A percentile compares a stretch with the other conserved stretches of the same genome.
These are phyloP conservation scores for Artemisia argyi DNA, from an alignment of 129 eudicot species.

Conservation along the genomic window DNA sequence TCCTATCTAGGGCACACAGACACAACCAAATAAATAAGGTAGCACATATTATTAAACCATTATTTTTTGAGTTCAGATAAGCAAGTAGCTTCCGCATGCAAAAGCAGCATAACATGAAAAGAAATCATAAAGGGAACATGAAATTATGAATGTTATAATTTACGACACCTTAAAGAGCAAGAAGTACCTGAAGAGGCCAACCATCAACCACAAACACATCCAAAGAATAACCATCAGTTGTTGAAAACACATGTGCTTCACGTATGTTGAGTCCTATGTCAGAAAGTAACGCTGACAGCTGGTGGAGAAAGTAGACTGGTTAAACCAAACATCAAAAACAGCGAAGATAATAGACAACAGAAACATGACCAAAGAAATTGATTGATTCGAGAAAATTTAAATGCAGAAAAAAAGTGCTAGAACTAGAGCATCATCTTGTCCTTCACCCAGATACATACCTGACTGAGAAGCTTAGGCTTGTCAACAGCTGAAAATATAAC, in stretches of 20 bases:
- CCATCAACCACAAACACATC: conserved; percentile 98
- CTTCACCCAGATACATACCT: conserved; percentile 64
- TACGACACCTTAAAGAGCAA: conserved; percentile 15
- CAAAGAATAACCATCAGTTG: conserved; percentile 93
- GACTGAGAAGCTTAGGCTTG: conserved; percentile 95
- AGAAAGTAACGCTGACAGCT: conserved; percentile 95
- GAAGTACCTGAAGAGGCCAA: conserved; percentile 73
- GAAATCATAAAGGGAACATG: conserved; percentile 1
- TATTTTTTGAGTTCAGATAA: not conserved
- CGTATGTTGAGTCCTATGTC: conserved; percentile 93
- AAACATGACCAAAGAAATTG: not conserved
- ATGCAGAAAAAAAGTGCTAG: not conserved
- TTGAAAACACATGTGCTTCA: conserved; percentile 96
- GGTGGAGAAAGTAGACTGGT: not conserved
- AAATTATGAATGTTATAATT: not conserved
- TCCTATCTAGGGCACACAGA: not conserved
- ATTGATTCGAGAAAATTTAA: not conserved
- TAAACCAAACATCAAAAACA: not conserved
- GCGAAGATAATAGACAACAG: not conserved
- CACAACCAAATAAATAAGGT: not conserved
- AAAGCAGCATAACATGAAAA: not conserved
- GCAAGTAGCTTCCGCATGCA: conserved; percentile 1
- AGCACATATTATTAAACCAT: not conserved
- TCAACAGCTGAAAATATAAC: conserved; percentile 82
- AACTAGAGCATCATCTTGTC: not conserved